Conservation (phyloP, 306 rosid genomes). For the Cicer bijugum region DNA sequence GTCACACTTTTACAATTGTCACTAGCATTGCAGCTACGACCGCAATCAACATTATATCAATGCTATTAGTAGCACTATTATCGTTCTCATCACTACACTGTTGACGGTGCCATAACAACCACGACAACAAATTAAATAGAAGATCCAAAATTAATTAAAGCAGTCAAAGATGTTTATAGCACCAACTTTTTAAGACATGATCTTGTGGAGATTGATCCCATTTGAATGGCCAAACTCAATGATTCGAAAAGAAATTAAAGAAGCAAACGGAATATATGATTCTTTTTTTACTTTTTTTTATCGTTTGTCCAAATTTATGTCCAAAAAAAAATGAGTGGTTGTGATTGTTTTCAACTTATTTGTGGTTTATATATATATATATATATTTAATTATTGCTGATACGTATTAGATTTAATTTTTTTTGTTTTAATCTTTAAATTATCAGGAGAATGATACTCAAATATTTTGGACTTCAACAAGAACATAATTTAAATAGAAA, state of each 20-base stretch:
- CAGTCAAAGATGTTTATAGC: conserved; percentile 45
- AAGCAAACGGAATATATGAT: conserved; percentile 38
- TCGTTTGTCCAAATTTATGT: background rate
- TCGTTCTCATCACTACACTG: background rate
- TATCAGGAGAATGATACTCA: too few species aligned
- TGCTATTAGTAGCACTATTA: background rate
- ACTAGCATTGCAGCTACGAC: background rate
- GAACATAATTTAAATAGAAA: too few species aligned
- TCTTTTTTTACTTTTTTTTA: background rate
- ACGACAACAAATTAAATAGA: conserved; percentile 14
- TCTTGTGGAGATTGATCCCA: conserved; percentile 42
- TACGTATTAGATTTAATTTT: too few species aligned
- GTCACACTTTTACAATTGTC: background rate
- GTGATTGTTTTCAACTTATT: too few species aligned
- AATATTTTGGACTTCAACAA: too few species aligned
- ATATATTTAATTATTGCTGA: too few species aligned
- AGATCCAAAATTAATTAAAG: background rate
- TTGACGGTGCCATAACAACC: conserved; percentile 17
- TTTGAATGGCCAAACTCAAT: conserved; percentile 47
- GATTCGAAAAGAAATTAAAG: conserved; percentile 44
- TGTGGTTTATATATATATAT: too few species aligned
- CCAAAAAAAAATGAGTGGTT: background rate
- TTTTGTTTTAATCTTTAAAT: too few species aligned
- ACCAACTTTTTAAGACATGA: conserved; percentile 33
- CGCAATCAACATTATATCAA: conserved; percentile 3